phyloP scores from a whole-genome alignment of 2,329 filamentous ascomycete genomes.

The Coleophoma eucalyptorum region DNA sequence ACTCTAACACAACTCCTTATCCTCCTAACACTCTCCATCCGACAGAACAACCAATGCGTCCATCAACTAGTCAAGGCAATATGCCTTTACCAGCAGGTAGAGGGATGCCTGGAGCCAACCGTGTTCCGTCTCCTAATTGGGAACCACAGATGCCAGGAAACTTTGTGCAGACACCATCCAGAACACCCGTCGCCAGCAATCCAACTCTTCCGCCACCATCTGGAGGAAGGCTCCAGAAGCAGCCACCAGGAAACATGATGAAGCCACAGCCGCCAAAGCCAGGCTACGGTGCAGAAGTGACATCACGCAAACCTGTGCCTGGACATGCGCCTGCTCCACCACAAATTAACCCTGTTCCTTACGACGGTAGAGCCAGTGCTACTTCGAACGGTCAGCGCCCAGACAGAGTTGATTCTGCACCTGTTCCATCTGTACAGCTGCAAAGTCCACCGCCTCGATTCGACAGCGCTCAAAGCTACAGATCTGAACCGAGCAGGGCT shows the following conservation, averaged over 20 bases:
- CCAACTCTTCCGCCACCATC: neutral
- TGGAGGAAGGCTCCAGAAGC: constrained; percentile 12
- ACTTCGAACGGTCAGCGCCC: neutral
- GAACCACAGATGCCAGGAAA: constrained; percentile 36
- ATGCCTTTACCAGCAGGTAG: constrained; percentile 38
- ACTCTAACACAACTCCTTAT: constrained; percentile 13
- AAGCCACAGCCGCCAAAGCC: constrained; percentile 10
- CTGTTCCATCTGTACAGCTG: neutral
- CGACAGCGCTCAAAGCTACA: neutral
- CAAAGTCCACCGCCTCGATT: neutral
- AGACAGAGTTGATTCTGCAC: no score
- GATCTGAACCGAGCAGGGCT: neutral
- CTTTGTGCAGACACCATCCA: constrained; percentile 37
- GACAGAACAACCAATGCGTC: constrained; percentile 27
- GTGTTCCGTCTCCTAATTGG: constrained; percentile 39
- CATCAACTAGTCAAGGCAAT: constrained; percentile 42
- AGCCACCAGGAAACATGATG: constrained; percentile 13
- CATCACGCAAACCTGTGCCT: constrained; percentile 3
- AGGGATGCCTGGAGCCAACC: constrained; percentile 9
- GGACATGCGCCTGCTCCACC: neutral
- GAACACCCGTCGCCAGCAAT: neutral
- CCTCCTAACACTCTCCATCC: constrained; percentile 2
- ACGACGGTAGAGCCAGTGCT: neutral
- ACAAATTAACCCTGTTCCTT: neutral
- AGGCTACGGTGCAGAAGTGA: neutral